These are phyloP conservation scores for Funneliformis mosseae DNA, from an alignment of 192 early-diverging fungal species.

Conservation along the genomic window DNA sequence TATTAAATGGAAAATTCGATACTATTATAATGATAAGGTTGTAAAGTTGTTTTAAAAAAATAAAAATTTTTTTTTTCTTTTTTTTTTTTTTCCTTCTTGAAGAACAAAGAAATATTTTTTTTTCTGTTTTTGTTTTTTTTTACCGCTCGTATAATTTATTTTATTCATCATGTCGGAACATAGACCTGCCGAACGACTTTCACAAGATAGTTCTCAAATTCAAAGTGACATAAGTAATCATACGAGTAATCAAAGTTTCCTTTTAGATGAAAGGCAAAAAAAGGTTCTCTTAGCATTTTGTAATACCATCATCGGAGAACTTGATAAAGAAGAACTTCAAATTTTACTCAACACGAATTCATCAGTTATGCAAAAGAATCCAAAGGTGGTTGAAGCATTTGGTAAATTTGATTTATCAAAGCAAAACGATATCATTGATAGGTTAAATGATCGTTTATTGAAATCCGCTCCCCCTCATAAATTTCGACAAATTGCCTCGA, in stretches of 20 bases:
- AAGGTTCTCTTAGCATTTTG: constrained; percentile 3
- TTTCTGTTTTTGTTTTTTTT: too few relatives aligned
- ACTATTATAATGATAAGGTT: too few relatives aligned
- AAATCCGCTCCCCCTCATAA: constrained; percentile 28
- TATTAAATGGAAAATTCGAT: too few relatives aligned
- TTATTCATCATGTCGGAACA: neutral
- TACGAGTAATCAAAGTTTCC: neutral
- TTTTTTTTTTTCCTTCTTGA: too few relatives aligned
- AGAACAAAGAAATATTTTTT: too few relatives aligned
- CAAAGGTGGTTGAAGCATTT: neutral
- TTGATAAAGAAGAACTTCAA: neutral
- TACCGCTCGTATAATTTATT: too few relatives aligned
- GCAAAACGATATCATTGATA: neutral
- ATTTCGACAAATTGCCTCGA: constrained; percentile 7
- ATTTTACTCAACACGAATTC: neutral
- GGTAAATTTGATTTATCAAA: constrained; percentile 27
- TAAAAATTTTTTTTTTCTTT: too few relatives aligned
- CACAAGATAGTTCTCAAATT: too few relatives aligned
- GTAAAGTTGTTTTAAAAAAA: too few relatives aligned
- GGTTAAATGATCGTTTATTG: constrained; percentile 14
- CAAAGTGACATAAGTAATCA: neutral
- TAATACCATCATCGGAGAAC: constrained; percentile 8
- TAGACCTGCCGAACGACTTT: too few relatives aligned
- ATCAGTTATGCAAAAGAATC: neutral
- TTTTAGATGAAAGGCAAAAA: constrained; percentile 9